phyloP scores from a whole-genome alignment of 225 moss, liverwort and hornwort species.

The Sphagnum tenellum region DNA sequence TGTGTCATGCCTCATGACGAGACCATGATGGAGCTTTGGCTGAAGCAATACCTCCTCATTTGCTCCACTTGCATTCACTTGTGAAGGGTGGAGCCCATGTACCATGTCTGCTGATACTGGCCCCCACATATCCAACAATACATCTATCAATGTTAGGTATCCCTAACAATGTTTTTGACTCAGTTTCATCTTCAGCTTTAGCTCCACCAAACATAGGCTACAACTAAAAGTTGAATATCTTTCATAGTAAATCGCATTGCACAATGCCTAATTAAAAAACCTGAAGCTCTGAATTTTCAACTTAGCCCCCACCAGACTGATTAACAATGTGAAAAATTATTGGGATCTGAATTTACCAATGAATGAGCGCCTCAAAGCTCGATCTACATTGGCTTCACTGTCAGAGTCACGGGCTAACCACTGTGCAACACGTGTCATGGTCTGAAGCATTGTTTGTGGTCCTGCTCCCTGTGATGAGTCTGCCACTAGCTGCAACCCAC shows the following conservation, averaged over 20 bases:
- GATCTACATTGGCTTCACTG: constrained; percentile 70
- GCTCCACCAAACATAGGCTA: no score
- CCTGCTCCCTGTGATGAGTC: constrained; percentile 72
- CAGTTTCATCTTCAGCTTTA: no score
- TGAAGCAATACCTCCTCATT: constrained; percentile 71
- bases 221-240: no score
- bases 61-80: constrained; percentile 24
- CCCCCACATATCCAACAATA: no score
- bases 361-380: constrained; percentile 69
- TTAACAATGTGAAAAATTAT: no score
- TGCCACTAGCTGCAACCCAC: constrained; percentile 40
- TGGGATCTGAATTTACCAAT: constrained; percentile 22
- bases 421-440: constrained; percentile 63
- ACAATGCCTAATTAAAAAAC: constrained; percentile 1
- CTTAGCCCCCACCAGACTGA: no score
- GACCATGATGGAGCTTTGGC: constrained; percentile 71
- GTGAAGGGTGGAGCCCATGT: constrained; percentile 75
- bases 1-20: constrained; percentile 64
- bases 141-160: no score
- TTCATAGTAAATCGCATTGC: no score
- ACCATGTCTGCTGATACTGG: constrained; percentile 79
- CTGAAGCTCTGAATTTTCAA: neutral
- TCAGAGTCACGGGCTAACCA: constrained; percentile 59
- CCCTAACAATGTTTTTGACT: no score
- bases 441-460: constrained; percentile 67